These are phyloP conservation scores for Colletotrichum echinochloae DNA, from an alignment of 2,329 filamentous ascomycete genomes.

Conservation along the genomic window DNA sequence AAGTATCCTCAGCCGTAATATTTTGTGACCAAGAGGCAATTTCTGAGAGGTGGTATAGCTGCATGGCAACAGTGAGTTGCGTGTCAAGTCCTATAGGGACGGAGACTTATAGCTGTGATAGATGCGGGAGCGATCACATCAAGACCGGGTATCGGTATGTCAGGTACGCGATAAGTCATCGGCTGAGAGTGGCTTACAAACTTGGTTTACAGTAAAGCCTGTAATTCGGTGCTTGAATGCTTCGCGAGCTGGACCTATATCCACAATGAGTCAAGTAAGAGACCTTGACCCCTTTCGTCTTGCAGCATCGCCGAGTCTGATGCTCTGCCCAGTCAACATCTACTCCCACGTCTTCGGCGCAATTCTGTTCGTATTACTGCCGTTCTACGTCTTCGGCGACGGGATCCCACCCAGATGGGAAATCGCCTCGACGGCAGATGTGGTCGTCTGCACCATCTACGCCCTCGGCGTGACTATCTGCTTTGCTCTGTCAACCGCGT, in stretches of 20 bases:
- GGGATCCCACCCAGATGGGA: conserved; percentile 52
- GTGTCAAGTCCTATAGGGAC: not conserved
- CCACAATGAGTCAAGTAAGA: conserved; percentile 31
- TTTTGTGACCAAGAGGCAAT: not conserved
- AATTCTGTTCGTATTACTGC: conserved; percentile 53
- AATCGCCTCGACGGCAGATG: conserved; percentile 51
- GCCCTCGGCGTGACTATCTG: conserved; percentile 59
- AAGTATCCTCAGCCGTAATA: not conserved
- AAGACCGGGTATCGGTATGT: conserved; percentile 30
- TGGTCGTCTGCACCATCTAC: conserved; percentile 57
- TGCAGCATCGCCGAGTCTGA: not conserved
- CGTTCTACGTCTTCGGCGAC: conserved; percentile 51
- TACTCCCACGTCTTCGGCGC: conserved; percentile 58
- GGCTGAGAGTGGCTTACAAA: not conserved
- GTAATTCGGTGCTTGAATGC: conserved; percentile 8
- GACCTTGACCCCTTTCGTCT: not conserved
- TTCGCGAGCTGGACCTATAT: conserved; percentile 27
- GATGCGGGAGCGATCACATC: conserved; percentile 36
- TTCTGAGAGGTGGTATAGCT: not conserved
- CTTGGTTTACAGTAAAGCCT: conserved; percentile 1
- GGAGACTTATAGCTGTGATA: not conserved
- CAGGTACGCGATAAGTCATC: not conserved
- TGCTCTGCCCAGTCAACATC: conserved; percentile 55
- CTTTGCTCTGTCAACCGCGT: conserved; percentile 59
- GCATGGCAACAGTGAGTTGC: conserved; percentile 36